Evolutionary conservation across 352 stramenopile species (phyloP), one percentile per base, ranked within the genome.

Genomic region (Pseudoperonospora humuli): DNA sequence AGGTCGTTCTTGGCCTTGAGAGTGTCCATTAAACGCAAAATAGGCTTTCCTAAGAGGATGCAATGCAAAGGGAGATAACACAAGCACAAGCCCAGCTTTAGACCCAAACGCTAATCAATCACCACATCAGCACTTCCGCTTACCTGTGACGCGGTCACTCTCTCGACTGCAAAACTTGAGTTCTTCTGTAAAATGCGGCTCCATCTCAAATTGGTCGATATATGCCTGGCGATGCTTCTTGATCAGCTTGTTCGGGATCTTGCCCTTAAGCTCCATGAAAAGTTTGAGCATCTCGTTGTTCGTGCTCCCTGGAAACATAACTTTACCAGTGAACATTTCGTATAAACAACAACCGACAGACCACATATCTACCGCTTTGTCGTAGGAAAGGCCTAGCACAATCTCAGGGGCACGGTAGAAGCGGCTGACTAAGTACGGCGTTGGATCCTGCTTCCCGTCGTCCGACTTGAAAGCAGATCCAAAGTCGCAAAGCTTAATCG

Each of bases 391-490:
- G 32, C 86, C 84, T 32, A 95, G 60, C 50, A 95, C 82, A 29
- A 95, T 91, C 67, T 98, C 95, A 2, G 95, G 97, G 14, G 96
- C 95, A 40, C 96, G 90, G 68, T 99, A 99, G 62, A 98, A 99
- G 20, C 96, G 77, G 46, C 89, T 98, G n/a, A 99, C 96, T 7
- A 99, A 71, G 57, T 99, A 99, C 9, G 96, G 96, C 13, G 96
- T 98, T 17, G 93, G 86, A 36, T 97, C 87, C 53, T 97, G 94
- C 39, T 96, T 88, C 5, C 75, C 75, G 14, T 86, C 79, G 15
- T 82, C 79, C 42, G 90, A 65, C 55, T 96, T 90, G 40, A 98
- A 98, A 9, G 96, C 96, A 17, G 75, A 96, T 0, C 96, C 96
- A 75, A 99, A 98, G 69, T 99, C 96, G 47, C 88, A 97, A 13